These are phyloP conservation scores for Fusarium bulbicola DNA, from an alignment of 2,329 filamentous ascomycete genomes.

Conservation along the genomic window DNA sequence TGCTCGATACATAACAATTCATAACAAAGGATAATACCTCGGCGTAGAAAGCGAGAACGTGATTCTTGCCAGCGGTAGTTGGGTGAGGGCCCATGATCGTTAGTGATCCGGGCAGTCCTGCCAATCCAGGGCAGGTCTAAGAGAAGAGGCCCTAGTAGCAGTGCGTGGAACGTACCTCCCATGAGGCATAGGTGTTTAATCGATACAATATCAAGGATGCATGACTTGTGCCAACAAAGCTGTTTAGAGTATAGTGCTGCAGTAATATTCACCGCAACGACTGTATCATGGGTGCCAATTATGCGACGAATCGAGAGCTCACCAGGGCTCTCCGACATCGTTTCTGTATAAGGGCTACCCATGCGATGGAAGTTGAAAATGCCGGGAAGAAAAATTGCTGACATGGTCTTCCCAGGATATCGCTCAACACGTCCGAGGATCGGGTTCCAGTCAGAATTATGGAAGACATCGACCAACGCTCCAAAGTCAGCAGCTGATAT, in stretches of 20 bases:
- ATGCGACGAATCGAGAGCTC: background rate
- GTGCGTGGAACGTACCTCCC: background rate
- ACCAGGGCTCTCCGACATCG: background rate
- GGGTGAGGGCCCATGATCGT: rapidly evolving
- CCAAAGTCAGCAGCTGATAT: background rate
- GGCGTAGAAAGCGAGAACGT: background rate
- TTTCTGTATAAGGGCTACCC: rapidly evolving
- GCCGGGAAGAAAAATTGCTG: background rate
- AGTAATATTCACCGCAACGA: background rate
- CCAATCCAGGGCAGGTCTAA: background rate
- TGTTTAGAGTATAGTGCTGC: background rate
- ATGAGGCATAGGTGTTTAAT: rapidly evolving
- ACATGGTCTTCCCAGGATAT: background rate
- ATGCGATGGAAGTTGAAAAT: rapidly evolving
- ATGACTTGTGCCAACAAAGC: rapidly evolving
- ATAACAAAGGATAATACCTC: rapidly evolving
- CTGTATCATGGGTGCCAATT: background rate
- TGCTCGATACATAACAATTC: rapidly evolving
- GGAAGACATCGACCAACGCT: background rate
- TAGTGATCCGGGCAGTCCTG: rapidly evolving
- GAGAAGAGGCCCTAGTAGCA: background rate
- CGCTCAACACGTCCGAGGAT: background rate
- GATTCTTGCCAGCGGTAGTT: background rate
- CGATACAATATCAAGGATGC: rapidly evolving
- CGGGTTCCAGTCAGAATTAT: background rate